Base-by-base conservation (phyloP, 1,139 yeast genomes). In the Pichia cactophila region DNA sequence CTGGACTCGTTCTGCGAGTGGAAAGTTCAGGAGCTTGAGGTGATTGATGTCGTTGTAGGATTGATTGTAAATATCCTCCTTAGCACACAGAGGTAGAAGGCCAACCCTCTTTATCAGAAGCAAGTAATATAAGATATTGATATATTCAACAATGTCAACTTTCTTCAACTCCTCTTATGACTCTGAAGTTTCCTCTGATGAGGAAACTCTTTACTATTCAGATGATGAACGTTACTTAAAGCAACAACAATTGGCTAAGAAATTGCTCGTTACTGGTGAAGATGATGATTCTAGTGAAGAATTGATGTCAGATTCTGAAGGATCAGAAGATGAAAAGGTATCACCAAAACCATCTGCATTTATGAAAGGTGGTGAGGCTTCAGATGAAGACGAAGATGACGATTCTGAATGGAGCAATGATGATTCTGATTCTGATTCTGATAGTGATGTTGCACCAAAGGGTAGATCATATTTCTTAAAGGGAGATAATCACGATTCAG, bases 171-270 rank as follows among this genome's bases (percentile, higher is more conserved):
- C 83, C 53, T 82, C 77, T 59, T 72, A 71, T 56, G 82, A 74
- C 61, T 69, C 61, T 56, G 81, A 75, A 54, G 81, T 80, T 60
- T 76, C 85, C 50, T 83, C 94, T 43, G 95, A 85, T 59, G 95
- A 85, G 62, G 88, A 81, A 59, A 72, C 83, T 61, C 74, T 83
- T 63, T 77, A 83, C 57, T 75, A 87, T 46, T 80, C 87, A 46
- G 85, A 80, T 60, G 90, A 84, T 59, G 88, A 80, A 64, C 70
- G 78, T 59, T 47, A 51, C 37, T 64, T 79, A 51, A 51, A 73
- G 23, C 54, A 52, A 45, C 31, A 48, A 44, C 36, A 44, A 37
- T 17, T 43, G 23, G 33, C 26, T 11, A 47, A 48, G 10, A 42
- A 29, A 5, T 41, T 47, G 17, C 47, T 78, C 4, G 35, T 46